Evolutionary conservation across 2,329 filamentous ascomycete genomes (phyloP), one percentile per base, ranked within the genome.

Genomic region (Fusarium paranaense): DNA sequence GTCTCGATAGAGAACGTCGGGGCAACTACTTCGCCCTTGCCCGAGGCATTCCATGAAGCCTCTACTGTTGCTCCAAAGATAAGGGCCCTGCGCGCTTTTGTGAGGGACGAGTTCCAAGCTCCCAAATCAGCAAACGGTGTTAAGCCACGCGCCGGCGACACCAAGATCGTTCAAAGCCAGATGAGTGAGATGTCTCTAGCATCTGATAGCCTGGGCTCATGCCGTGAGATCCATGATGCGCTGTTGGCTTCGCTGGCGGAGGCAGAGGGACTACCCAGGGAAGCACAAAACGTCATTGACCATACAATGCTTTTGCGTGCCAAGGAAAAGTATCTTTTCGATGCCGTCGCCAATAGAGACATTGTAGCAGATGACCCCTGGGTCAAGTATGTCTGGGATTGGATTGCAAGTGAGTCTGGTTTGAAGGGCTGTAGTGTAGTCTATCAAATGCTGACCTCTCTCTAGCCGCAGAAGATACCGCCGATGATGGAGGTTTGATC

Each of bases 381-480:
- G 90, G 85, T 96, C n/a, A 88, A 91, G 66, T 92, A 93, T 65
- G 85, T 94, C n/a, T 97, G 94, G 94, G 89, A 90, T 56, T 94
- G 93, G 87, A 86, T 95, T 57, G 87, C 89, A 67, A 90, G 93
- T 91, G 78, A 79, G 85, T 87, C 14, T n/a, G 13, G 11, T 40
- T 14, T 22, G 14, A 14, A 40, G 20, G 4, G 10, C 14, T n/a
- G 3, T 6, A 38, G 3, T 38, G 37, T 38, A 10, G 18, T 30
- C 30, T 40, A 6, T 3, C 37, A 16, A 4, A 20, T 42, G 64
- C 76, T 81, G 47, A 81, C 67, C 20, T 58, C 54, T 57, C 54
- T 37, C 45, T 71, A 90, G 90, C 89, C 69, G 91, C 91, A 2
- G 90, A 94, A 74, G 86, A 88, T 30, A 90, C 91, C 33, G 90